Base-by-base conservation (phyloP, 805 yeast species). In the Sugiyamaella americana region DNA sequence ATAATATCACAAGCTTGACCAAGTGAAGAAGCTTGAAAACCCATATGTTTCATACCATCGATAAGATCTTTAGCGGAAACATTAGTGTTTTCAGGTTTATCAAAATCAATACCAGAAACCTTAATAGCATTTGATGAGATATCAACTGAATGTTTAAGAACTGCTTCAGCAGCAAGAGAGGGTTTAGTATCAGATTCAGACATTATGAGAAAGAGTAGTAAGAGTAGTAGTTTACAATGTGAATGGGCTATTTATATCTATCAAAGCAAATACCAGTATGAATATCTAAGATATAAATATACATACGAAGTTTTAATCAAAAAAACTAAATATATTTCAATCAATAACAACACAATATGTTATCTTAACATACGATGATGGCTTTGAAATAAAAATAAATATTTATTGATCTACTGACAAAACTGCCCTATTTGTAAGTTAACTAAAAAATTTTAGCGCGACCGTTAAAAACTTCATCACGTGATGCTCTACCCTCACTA, bases 1-100 rank as follows among this genome's bases (percentile, higher is more conserved):
- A 93, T 87, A 55, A 94, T 87, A 24, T 88, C 95, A 64, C 97
- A 88, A 2, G 96, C 97, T 56, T 80, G 74, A 26, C 88, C 82
- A 40, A 93, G 74, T 4, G 91, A 75, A 5, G 89, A 78, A 6
- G 95, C 98, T 70, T 93, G 99, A 72, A 91, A 93, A 5, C 99
- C 99, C 97, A 94, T 93, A 34, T 80, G 80, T 58, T 73, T 80
- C 98, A 94, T 93, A 26, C 91, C 78, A 29, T 71, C 72, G 53
- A 93, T 76, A 54, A 93, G 71, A 58, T 86, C 89, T 11, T 74
- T 72, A 37, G 98, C 98, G 39, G 74, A 71, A 76, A 86, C 79
- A 66, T 89, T 79, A 56, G 76, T 76, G 47, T 91, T 84, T 43
- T 76, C 78, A 37, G 84, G 82, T 57, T 80, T 75, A 40, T 91